Base-by-base conservation (phyloP, 306 rosid species). In the Leucaena leucocephala region DNA sequence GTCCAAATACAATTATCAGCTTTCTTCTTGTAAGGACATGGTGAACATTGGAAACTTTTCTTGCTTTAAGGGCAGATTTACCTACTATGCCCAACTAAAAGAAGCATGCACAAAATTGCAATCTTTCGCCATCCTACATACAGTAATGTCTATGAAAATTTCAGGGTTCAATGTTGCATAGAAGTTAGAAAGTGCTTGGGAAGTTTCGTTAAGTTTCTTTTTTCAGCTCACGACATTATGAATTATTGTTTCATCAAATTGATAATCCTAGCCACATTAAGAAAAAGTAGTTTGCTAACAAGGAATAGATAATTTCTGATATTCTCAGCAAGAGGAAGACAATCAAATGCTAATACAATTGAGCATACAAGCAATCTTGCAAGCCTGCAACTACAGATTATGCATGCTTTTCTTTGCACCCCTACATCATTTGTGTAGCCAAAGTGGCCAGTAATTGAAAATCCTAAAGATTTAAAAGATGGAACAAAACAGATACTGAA, bases 371-470 rank as follows among this genome's bases (percentile, higher is more conserved):
- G 59, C 45, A 36, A 84, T 43, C 75, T 77, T 61, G 34, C n/a
- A 43, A 77, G n/a, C 33, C 11, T 36, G 72, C 71, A 80, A 76
- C 72, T 71, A 43, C 16, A 43, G 67, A 71, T 39, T 80, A 57
- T 69, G 76, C 70, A 76, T 58, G 58, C 21, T 33, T 49, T 48
- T 49, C 54, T 36, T 61, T 48, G 44, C n/a, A 66, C 68, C 62
- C 42, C 34, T 72, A 55, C 72, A 50, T 59, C 70, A 57, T 52
- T 48, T 33, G 61, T 50, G 61, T 38, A 52, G 39, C 74, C 11
- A 40, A 72, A 76, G 63, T 35, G 72, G 13, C 35, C 63, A 19
- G 13, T 16, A 34, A 63, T 7, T 57, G 40, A 68, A 58, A 12
- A 72, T 7, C 48, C 62, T 46, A 71, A 49, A 57, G 59, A 71